Evolutionary conservation across 257 asterid genomes (phyloP).

Genomic region (Gentiana macrophylla): DNA sequence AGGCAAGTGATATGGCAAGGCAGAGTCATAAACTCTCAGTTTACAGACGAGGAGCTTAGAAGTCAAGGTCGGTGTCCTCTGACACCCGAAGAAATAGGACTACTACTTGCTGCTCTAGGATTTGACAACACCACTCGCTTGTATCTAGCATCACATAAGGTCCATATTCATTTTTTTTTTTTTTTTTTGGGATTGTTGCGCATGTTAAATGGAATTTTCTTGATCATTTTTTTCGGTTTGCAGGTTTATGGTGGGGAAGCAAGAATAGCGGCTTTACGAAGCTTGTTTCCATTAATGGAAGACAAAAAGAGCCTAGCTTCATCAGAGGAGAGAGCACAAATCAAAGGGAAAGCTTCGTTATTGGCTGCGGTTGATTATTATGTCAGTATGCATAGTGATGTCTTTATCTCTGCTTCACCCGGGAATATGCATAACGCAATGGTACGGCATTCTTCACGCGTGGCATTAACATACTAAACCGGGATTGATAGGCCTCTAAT

Average conservation of each 20-base stretch:
- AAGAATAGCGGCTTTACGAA: conserved; percentile 61
- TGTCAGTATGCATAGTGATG: conserved; percentile 91
- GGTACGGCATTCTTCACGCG: conserved; percentile 30
- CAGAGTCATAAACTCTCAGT: conserved; percentile 87
- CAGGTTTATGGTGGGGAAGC: conserved; percentile 98
- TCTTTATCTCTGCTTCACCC: conserved; percentile 91
- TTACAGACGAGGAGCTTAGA: conserved; percentile 94
- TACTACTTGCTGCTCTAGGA: conserved; percentile 92
- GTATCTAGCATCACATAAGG: conserved; percentile 97
- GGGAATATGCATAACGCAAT: conserved; percentile 98
- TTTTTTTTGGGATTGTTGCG: background rate
- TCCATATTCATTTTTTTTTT: conserved; percentile 7
- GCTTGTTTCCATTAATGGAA: conserved; percentile 84
- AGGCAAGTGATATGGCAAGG: conserved; percentile 98
- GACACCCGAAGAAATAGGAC: conserved; percentile 98
- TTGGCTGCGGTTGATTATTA: conserved; percentile 94
- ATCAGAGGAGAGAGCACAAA: conserved; percentile 68
- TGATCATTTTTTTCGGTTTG: background rate
- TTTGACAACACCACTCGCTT: conserved; percentile 82
- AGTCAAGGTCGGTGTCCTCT: conserved; percentile 89
- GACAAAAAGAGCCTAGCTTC: conserved; percentile 87
- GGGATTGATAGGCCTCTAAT: background rate
- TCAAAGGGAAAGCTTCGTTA: conserved; percentile 87
- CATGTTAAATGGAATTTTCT: background rate
- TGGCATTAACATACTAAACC: background rate